Base-by-base conservation (phyloP, 1,139 yeast species). In the Blastobotrys elegans region DNA sequence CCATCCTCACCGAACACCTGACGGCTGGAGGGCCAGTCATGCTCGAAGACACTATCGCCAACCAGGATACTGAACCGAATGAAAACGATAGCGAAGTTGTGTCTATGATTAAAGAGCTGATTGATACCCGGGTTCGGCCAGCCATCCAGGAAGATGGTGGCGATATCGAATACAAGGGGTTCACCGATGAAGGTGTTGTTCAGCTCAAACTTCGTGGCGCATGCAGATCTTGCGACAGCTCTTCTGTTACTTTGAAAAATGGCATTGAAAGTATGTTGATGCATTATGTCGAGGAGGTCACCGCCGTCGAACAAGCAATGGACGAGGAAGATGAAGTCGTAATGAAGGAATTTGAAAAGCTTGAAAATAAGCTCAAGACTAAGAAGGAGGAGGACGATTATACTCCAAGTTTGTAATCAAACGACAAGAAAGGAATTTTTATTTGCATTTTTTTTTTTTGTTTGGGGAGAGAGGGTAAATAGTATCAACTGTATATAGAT, bases 121-220 rank as follows among this genome's bases (percentile, higher is more conserved):
- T 92, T 49, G 90, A 87, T 60, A 92, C 99, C 3, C 79, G 97
- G 59, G 90, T 92, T 52, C 79, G 97, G 58, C 98, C 99, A 0
- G 97, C 97, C 0, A 72, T 72, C 48, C 75, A 71, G 56, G 95
- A 85, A 59, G 95, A 85, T 59, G 95, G 95, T 47, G 95, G 92
- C 16, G 92, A 84, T 62, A 77, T 82, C 53, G 88, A 78, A 61
- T 86, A 76, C 63, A 74, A 79, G 53, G 86, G 81, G 0, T 83
- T 83, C 60, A 63, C 68, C 3, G 84, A 80, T 52, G 85, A 79
- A 49, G 95, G 95, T 5, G 73, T 79, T 6, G 95, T 86, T 1
- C 81, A 76, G 60, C 74, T 86, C 59, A 83, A 83, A 63, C 72
- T 86, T 46, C 83, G 82, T 56, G 95, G 95, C 35, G 95, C 95